Evolutionary conservation across 2,329 filamentous ascomycete genomes (phyloP).

Genomic region (Diaporthe capsici): DNA sequence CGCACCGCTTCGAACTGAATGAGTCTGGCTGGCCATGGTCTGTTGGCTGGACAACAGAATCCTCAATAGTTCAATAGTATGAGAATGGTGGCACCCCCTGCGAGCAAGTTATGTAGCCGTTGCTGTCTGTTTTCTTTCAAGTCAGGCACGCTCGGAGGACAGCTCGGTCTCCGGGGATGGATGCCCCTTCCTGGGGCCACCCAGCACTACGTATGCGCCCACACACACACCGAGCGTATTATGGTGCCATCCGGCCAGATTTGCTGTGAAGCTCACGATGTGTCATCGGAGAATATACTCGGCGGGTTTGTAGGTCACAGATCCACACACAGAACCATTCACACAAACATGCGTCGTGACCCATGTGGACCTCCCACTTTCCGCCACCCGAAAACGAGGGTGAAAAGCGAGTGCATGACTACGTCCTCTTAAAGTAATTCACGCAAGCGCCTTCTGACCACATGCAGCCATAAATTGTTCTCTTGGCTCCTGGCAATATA

Average conservation of each 20-base stretch:
- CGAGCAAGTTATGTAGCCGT: neutral
- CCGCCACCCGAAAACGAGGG: neutral
- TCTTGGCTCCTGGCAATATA: neutral
- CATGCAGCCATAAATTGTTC: neutral
- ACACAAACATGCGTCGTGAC: neutral
- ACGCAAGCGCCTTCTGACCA: neutral
- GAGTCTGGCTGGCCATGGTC: neutral
- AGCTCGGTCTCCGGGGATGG: neutral
- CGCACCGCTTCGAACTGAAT: neutral
- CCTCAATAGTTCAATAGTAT: neutral
- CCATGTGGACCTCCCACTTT: constrained; percentile 1
- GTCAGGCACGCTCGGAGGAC: neutral
- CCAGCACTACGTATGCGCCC: too few relatives aligned
- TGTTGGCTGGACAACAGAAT: neutral
- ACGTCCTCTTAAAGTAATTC: neutral
- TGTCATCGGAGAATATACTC: constrained; percentile 23
- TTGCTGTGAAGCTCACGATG: neutral
- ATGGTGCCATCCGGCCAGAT: neutral
- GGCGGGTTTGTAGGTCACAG: neutral
- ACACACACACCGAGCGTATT: too few relatives aligned
- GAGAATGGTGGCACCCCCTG: neutral
- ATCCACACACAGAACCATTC: constrained; percentile 1
- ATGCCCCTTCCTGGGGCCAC: too few relatives aligned
- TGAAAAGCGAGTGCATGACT: constrained; percentile 2
- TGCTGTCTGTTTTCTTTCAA: neutral